These are phyloP conservation scores for Populus tremula DNA, from an alignment of 345 rosid genomes.

Conservation along the genomic window DNA sequence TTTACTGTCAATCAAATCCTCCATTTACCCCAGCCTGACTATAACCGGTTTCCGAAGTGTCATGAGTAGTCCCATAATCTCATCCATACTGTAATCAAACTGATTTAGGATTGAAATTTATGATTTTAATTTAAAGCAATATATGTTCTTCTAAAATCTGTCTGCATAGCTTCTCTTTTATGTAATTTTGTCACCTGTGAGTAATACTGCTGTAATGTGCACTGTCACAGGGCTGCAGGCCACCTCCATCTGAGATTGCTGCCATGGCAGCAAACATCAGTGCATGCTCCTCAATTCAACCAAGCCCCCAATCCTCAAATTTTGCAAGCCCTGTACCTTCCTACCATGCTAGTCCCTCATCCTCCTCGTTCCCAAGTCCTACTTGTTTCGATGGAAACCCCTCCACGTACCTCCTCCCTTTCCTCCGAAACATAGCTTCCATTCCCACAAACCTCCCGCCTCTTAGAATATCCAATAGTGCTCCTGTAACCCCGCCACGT, in stretches of 20 bases:
- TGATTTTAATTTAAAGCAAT: not conserved
- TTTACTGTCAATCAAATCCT: not conserved
- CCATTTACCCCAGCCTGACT: not conserved
- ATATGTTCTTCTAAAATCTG: not conserved
- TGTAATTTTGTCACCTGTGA: not conserved
- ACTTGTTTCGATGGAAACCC: conserved; percentile 27
- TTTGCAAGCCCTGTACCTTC: conserved; percentile 33
- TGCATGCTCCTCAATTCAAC: conserved; percentile 32
- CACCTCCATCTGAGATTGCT: conserved; percentile 20
- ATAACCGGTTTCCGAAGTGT: not conserved
- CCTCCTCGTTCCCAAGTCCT: conserved; percentile 36
- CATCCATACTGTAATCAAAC: not conserved
- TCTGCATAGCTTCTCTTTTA: not conserved
- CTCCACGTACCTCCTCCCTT: conserved; percentile 30
- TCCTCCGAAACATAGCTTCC: conserved; percentile 34
- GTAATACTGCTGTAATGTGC: not conserved
- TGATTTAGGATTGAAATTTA: not conserved
- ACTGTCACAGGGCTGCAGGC: conserved; percentile 28
- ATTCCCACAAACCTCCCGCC: conserved; percentile 33
- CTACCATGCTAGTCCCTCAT: conserved; percentile 35
- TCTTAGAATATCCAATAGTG: conserved; percentile 36
- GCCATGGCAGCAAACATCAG: conserved; percentile 30
- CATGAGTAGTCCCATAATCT: not conserved
- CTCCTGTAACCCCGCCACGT: conserved; percentile 38
- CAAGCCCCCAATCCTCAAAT: conserved; percentile 35